phyloP scores from a whole-genome alignment of 495 filamentous ascomycete species.

The Aspergillus wentii region DNA sequence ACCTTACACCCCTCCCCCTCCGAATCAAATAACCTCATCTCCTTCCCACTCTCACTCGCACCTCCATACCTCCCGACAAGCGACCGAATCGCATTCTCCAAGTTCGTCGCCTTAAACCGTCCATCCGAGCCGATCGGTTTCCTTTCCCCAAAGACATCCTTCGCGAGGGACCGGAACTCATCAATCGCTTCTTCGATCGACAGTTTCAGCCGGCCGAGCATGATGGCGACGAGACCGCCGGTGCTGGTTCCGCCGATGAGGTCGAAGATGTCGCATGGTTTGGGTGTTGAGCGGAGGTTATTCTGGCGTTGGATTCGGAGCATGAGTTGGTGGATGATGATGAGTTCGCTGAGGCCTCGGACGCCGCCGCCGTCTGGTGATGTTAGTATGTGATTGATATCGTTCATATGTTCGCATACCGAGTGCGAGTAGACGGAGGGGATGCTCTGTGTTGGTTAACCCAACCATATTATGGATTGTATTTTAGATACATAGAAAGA shows the following conservation, averaged over 20 bases:
- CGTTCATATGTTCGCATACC: background rate
- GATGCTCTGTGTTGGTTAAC: background rate
- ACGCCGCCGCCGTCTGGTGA: slow-evolving; percentile 37
- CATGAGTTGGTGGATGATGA: slow-evolving; percentile 19
- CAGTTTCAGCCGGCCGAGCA: slow-evolving; percentile 46
- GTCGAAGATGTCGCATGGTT: background rate
- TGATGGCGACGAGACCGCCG: slow-evolving; percentile 54
- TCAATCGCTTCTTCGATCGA: slow-evolving; percentile 15
- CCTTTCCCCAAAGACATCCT: background rate
- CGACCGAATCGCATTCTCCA: background rate
- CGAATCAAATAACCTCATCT: background rate
- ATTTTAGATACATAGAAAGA: too few relatives aligned
- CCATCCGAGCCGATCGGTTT: background rate
- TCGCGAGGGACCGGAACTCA: background rate
- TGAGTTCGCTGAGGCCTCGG: slow-evolving; percentile 38
- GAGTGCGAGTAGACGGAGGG: slow-evolving; percentile 8
- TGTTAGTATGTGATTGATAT: slow-evolving; percentile 1
- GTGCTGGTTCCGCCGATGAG: slow-evolving; percentile 27
- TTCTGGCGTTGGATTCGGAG: background rate
- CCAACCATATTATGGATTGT: slow-evolving; percentile 12
- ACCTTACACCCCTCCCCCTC: background rate
- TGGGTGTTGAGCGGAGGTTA: background rate
- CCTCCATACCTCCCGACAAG: background rate
- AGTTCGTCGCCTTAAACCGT: background rate
- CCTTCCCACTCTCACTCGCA: background rate